Conservation (phyloP, 176 grass and related monocot species). For the Musa schizocarpa region DNA sequence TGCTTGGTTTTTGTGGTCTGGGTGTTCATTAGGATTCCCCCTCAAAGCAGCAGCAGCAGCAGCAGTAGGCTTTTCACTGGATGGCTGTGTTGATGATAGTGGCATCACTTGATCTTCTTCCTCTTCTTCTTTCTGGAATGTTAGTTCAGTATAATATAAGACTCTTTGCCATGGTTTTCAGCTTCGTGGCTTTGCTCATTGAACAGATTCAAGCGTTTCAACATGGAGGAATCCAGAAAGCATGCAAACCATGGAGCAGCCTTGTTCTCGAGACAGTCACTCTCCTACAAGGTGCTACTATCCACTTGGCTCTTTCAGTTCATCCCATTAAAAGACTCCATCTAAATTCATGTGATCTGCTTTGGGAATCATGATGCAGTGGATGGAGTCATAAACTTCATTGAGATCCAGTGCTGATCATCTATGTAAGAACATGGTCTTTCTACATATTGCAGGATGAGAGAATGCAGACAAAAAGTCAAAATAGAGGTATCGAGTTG, state of each 20-base stretch:
- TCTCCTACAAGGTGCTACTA: constrained; percentile 33
- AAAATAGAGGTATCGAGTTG: constrained; percentile 16
- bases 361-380: neutral
- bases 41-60: neutral
- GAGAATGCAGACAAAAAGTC: constrained; percentile 17
- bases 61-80: neutral
- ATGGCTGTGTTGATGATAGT: neutral
- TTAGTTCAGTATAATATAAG: neutral
- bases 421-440: constrained; percentile 14
- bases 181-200: neutral
- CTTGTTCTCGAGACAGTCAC: constrained; percentile 43
- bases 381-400: neutral
- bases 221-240: constrained; percentile 59
- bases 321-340: neutral
- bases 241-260: constrained; percentile 50
- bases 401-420: neutral
- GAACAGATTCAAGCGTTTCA: neutral
- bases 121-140: no score
- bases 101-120: neutral
- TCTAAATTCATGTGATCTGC: neutral
- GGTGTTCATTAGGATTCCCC: neutral
- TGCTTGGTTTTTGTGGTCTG: neutral
- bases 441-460: constrained; percentile 36
- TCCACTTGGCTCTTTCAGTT: neutral
- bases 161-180: neutral